phyloP scores from a whole-genome alignment of 768 basidiomycete species.

The Nidularia sp. region DNA sequence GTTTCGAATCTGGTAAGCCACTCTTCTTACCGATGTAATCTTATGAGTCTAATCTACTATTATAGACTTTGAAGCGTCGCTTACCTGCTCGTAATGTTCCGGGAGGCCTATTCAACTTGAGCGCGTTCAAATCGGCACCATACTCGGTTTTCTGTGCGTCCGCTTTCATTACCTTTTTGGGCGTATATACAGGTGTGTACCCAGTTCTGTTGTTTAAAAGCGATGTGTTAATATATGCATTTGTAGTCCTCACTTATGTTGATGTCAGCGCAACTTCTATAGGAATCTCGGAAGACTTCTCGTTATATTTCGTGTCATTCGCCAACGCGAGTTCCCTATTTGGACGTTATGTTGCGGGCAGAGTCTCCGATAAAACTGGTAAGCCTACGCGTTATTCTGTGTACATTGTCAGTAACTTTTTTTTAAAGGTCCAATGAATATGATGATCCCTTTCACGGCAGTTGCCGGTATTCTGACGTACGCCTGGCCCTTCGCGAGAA shows the following conservation, averaged over 20 bases:
- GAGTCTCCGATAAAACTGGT: slow-evolving; percentile 55
- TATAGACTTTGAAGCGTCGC: slow-evolving; percentile 41
- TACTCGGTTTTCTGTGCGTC: slow-evolving; percentile 59
- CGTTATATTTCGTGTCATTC: slow-evolving; percentile 65
- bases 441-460: slow-evolving; percentile 61
- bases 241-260: slow-evolving; percentile 67
- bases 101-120: slow-evolving; percentile 56
- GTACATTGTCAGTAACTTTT: not conserved
- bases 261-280: slow-evolving; percentile 48
- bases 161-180: slow-evolving; percentile 55
- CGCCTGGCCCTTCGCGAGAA: slow-evolving; percentile 63
- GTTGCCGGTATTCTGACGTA: slow-evolving; percentile 57
- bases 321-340: slow-evolving; percentile 63
- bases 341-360: slow-evolving; percentile 54
- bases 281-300: slow-evolving; percentile 45
- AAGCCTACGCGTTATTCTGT: slow-evolving; percentile 5
- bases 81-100: slow-evolving; percentile 47
- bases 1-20: slow-evolving; percentile 46
- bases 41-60: not conserved
- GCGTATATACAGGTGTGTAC: slow-evolving; percentile 58
- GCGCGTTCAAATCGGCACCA: slow-evolving; percentile 44
- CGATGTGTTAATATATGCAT: slow-evolving; percentile 8
- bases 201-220: not conserved
- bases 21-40: not conserved
- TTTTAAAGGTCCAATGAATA: slow-evolving; percentile 54